These are phyloP conservation scores for Aureobasidium sp. DNA, from an alignment of 2,329 filamentous ascomycete genomes.

Conservation along the genomic window DNA sequence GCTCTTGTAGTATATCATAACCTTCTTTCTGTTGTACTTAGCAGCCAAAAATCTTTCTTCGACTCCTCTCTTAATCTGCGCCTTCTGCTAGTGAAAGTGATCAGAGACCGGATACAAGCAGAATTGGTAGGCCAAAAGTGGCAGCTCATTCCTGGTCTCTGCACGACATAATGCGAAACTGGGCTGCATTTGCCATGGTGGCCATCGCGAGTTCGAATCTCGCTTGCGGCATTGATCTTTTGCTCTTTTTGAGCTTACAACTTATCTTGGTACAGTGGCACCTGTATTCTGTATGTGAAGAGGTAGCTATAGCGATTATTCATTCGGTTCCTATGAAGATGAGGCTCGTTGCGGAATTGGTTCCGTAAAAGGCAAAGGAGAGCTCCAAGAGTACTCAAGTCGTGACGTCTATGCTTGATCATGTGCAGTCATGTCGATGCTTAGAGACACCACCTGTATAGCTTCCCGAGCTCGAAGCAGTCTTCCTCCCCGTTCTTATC, in stretches of 20 bases:
- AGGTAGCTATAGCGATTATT: too few relatives aligned
- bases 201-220: not conserved
- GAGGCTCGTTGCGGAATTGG: not conserved
- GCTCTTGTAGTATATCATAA: conserved; percentile 6
- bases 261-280: not conserved
- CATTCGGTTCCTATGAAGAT: not conserved
- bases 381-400: not conserved
- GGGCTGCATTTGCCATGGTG: not conserved
- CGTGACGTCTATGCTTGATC: not conserved
- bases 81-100: too few relatives aligned
- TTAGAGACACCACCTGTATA: not conserved
- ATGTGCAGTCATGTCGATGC: not conserved
- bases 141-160: too few relatives aligned
- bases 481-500: not conserved
- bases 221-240: not conserved
- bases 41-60: not conserved
- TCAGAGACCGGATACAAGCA: too few relatives aligned
- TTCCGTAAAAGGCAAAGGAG: not conserved
- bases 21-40: conserved; percentile 8
- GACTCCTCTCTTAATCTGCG: not conserved
- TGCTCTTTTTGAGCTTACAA: not conserved
- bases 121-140: too few relatives aligned
- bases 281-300: too few relatives aligned
- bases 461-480: not conserved
- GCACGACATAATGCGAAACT: too few relatives aligned